Percentiles rank a stretch among this genome's conserved stretches.
Conservation (phyloP, 108 stramenopile species). For the Cyclotella choctawhatcheeana region DNA sequence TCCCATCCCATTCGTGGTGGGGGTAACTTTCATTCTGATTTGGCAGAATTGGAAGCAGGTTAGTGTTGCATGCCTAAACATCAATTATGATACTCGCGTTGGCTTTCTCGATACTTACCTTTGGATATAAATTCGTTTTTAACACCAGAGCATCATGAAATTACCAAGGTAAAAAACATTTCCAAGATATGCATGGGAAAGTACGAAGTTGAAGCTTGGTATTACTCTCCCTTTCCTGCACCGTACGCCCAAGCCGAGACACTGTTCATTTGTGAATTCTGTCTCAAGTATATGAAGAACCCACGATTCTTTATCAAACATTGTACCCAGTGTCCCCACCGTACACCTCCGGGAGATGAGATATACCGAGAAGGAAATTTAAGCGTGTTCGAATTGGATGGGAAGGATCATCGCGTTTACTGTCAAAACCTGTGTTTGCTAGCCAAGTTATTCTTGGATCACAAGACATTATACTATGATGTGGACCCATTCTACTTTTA, state of each 20-base stretch:
- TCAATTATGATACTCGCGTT: too few relatives aligned
- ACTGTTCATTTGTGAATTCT: conserved; percentile 97
- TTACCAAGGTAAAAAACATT: conserved; percentile 99
- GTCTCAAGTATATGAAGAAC: conserved; percentile 93
- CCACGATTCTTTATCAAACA: conserved; percentile 81
- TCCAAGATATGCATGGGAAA: conserved; percentile 90
- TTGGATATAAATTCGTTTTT: too few relatives aligned
- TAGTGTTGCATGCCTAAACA: too few relatives aligned
- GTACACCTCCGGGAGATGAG: conserved; percentile 95
- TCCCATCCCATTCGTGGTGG: conserved; percentile 55
- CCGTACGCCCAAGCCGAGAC: conserved; percentile 78
- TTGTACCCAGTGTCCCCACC: conserved; percentile 58
- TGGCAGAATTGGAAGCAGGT: conserved; percentile 79
- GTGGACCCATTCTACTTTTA: conserved; percentile 99
- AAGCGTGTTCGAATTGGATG: conserved; percentile 96
- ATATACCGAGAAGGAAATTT: conserved; percentile 86
- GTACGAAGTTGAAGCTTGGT: conserved; percentile 92
- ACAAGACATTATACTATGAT: conserved; percentile 99
- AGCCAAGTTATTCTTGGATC: conserved; percentile 99
- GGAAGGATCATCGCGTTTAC: conserved; percentile 92
- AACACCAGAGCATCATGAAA: conserved; percentile 99
- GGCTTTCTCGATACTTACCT: too few relatives aligned
- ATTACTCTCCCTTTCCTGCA: conserved; percentile 95
- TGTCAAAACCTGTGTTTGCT: conserved; percentile 98
- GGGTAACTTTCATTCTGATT: conserved; percentile 75